Evolutionary conservation across 169 alveolate species (phyloP).

Genomic region (Besnoitia besnoiti): DNA sequence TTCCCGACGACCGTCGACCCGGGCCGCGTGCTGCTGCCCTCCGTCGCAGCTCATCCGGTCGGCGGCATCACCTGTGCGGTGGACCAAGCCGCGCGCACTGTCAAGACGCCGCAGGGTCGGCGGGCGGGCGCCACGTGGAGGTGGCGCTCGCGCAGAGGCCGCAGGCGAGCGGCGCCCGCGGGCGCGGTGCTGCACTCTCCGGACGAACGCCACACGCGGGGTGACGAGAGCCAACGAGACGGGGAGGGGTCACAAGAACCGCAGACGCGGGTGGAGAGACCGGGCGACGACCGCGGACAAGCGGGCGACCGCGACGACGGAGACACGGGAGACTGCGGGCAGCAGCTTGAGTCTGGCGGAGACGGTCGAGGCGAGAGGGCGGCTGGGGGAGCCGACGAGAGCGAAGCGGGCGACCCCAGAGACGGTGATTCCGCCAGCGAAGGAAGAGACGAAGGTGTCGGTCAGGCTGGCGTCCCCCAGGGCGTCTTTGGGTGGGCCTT

Average conservation of each 20-base stretch:
- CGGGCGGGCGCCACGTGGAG: neutral
- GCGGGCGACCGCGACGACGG: neutral
- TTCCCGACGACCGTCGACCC: neutral
- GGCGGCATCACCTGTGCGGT: constrained; percentile 37
- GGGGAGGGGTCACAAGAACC: neutral
- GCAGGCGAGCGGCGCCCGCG: neutral
- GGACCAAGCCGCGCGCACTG: neutral
- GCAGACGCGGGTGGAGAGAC: neutral
- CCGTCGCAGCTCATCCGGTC: constrained; percentile 37
- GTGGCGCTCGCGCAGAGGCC: neutral
- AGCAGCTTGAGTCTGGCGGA: neutral
- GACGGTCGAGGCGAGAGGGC: neutral
- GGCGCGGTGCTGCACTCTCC: no score
- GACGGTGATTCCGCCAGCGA: no score
- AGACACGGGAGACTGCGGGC: neutral
- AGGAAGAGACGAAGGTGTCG: no score
- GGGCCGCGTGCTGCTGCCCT: neutral
- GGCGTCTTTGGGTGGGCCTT: no score
- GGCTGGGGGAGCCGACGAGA: neutral
- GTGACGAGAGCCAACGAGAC: neutral
- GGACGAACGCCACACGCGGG: neutral
- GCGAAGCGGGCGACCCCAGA: neutral
- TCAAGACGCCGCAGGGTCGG: neutral
- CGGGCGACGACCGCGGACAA: neutral
- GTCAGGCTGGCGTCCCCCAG: no score